A percentile compares a stretch with the other conserved stretches of the same genome.
phyloP scores from a whole-genome alignment of 331 rosid species.

The Prunus yedoensis region DNA sequence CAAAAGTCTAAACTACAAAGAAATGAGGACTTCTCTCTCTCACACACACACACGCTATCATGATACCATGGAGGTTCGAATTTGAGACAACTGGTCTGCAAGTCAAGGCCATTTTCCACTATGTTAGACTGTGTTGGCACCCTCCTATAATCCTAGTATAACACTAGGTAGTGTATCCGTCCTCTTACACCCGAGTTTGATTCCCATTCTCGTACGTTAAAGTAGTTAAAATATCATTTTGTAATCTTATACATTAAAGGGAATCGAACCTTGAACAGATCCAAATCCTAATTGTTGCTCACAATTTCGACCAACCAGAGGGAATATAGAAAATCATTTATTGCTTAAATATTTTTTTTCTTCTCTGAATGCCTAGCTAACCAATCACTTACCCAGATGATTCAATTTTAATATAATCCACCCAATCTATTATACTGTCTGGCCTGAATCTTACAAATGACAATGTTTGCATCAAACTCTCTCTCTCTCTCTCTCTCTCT shows the following conservation, averaged over 20 bases:
- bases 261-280: too few relatives aligned
- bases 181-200: too few relatives aligned
- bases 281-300: too few relatives aligned
- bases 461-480: neutral
- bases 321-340: neutral
- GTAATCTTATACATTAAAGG: too few relatives aligned
- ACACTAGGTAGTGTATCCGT: neutral
- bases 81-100: rapidly evolving
- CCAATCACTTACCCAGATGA: neutral
- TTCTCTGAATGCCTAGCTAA: neutral
- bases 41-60: too few relatives aligned
- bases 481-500: neutral
- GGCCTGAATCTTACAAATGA: neutral
- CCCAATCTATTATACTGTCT: neutral
- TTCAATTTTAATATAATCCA: neutral
- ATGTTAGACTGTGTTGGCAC: rapidly evolving
- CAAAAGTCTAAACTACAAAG: too few relatives aligned
- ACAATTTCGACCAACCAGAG: too few relatives aligned
- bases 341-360: neutral
- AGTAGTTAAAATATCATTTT: too few relatives aligned
- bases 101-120: too few relatives aligned
- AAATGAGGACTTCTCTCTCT: too few relatives aligned
- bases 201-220: too few relatives aligned
- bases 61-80: too few relatives aligned
- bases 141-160: neutral